These are phyloP conservation scores for Exophiala oligosperma DNA, from an alignment of 2,329 filamentous ascomycete species.

Conservation along the genomic window DNA sequence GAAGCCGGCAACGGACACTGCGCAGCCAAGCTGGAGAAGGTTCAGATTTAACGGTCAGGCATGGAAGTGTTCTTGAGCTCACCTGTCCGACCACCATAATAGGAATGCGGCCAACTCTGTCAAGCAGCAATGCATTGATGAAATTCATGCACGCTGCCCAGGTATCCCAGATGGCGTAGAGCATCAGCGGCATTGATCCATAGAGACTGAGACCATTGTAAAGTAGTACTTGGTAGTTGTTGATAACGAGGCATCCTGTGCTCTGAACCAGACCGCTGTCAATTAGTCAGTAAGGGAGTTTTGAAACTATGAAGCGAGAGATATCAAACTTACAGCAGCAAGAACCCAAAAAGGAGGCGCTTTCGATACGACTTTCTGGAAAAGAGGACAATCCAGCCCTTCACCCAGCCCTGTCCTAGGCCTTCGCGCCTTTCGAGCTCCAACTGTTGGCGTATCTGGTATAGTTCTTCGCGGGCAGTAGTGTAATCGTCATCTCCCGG, in stretches of 20 bases:
- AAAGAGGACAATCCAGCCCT: constrained; percentile 20
- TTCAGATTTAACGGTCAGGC: not conserved
- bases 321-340: constrained; percentile 29
- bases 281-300: not conserved
- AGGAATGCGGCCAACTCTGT: constrained; percentile 19
- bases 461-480: constrained; percentile 41
- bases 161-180: constrained; percentile 43
- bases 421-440: constrained; percentile 20
- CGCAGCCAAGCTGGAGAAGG: constrained; percentile 36
- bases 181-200: constrained; percentile 43
- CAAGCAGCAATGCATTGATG: constrained; percentile 15
- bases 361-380: constrained; percentile 21
- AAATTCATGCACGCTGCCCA: constrained; percentile 18
- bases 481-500: constrained; percentile 40
- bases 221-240: constrained; percentile 46
- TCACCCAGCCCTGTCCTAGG: constrained; percentile 18
- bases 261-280: constrained; percentile 12
- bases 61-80: not conserved
- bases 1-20: constrained; percentile 38
- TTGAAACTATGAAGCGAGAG: not conserved
- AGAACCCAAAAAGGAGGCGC: constrained; percentile 19
- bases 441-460: constrained; percentile 30
- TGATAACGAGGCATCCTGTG: constrained; percentile 37
- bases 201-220: constrained; percentile 45
- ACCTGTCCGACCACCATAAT: constrained; percentile 26